phyloP scores from a whole-genome alignment of 2,329 filamentous ascomycete genomes.

The Myotisia sp. region DNA sequence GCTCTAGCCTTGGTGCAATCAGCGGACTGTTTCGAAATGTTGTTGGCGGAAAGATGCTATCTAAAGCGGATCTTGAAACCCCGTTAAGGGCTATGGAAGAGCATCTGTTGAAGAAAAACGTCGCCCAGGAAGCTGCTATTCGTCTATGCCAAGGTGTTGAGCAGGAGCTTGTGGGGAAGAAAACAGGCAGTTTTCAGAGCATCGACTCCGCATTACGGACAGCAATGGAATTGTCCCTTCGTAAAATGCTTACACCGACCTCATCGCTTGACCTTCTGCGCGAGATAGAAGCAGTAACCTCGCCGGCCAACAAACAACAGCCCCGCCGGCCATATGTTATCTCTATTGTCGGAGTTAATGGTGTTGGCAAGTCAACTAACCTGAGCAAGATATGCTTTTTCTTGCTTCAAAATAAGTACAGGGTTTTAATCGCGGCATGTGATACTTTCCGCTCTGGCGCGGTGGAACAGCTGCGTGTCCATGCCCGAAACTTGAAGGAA shows the following conservation, averaged over 20 bases:
- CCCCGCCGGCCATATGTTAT: slow-evolving; percentile 79
- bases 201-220: slow-evolving; percentile 70
- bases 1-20: slow-evolving; percentile 66
- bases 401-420: slow-evolving; percentile 90
- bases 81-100: slow-evolving; percentile 94
- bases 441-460: slow-evolving; percentile 96
- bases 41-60: slow-evolving; percentile 83
- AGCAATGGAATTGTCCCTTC: slow-evolving; percentile 82
- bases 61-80: slow-evolving; percentile 76
- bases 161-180: slow-evolving; percentile 74
- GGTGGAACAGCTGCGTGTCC: slow-evolving; percentile 90
- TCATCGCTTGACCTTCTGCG: slow-evolving; percentile 87
- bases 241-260: slow-evolving; percentile 90
- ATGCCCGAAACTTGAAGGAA: slow-evolving; percentile 86
- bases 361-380: slow-evolving; percentile 95
- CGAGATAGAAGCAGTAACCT: slow-evolving; percentile 69
- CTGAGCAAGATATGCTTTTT: slow-evolving; percentile 98
- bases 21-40: slow-evolving; percentile 86
- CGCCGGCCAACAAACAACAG: slow-evolving; percentile 49
- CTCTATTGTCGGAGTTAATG: slow-evolving; percentile 95
- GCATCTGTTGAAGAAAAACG: slow-evolving; percentile 87
- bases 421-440: slow-evolving; percentile 81
- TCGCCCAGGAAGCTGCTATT: slow-evolving; percentile 83
- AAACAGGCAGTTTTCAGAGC: slow-evolving; percentile 81
- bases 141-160: slow-evolving; percentile 85